A percentile compares a stretch with the other conserved stretches of the same genome.
Conservation (phyloP, 2,329 filamentous ascomycete genomes). For the Cladosporium sp. region DNA sequence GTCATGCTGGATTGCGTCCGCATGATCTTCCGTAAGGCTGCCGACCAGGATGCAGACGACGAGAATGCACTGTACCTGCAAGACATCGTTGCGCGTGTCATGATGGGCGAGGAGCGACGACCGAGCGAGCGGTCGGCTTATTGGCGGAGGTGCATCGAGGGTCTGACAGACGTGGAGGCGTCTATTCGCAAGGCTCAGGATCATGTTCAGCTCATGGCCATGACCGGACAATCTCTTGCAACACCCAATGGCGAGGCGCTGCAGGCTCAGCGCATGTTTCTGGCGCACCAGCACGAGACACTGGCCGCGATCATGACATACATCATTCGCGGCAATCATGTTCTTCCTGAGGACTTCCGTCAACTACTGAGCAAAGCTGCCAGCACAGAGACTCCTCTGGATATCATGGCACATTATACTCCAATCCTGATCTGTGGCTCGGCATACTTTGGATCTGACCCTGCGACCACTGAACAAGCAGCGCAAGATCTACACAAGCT, state of each 20-base stretch:
- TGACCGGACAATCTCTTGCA: conserved; percentile 67
- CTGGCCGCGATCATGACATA: conserved; percentile 78
- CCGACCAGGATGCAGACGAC: conserved; percentile 55
- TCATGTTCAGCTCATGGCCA: conserved; percentile 70
- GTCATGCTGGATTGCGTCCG: conserved; percentile 82
- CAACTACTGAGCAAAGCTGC: conserved; percentile 68
- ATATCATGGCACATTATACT: conserved; percentile 73
- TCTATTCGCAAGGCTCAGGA: conserved; percentile 78
- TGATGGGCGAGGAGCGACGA: conserved; percentile 51
- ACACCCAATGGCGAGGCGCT: conserved; percentile 73
- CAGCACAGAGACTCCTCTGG: conserved; percentile 75
- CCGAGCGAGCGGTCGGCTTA: conserved; percentile 60
- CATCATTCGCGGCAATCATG: conserved; percentile 74
- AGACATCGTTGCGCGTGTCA: conserved; percentile 58
- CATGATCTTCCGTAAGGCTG: conserved; percentile 59
- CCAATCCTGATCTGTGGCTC: conserved; percentile 77
- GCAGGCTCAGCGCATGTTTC: conserved; percentile 75
- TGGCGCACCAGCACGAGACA: conserved; percentile 87
- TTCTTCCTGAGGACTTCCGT: conserved; percentile 70
- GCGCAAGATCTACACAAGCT: conserved; percentile 69
- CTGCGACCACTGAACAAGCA: conserved; percentile 67
- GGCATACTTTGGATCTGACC: conserved; percentile 73
- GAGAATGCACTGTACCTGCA: conserved; percentile 57
- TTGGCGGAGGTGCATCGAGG: conserved; percentile 71
- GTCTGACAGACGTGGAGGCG: conserved; percentile 73